Evolutionary conservation across 345 rosid species (phyloP).

Genomic region (Eucalyptus urophylla): DNA sequence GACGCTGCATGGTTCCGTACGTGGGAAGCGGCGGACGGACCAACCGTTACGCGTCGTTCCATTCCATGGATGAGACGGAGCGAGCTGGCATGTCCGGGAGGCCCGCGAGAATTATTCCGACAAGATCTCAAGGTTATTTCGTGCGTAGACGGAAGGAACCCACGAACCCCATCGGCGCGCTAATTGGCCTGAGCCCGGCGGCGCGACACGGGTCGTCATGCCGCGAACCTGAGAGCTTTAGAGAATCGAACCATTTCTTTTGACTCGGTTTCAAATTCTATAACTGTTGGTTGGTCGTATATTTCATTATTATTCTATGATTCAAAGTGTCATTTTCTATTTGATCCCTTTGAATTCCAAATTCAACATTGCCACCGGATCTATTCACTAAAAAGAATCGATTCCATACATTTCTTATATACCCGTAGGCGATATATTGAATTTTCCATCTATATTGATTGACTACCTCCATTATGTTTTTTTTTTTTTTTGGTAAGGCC

Average conservation of each 20-base stretch:
- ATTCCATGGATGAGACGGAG: not conserved
- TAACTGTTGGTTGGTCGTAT: too few species aligned
- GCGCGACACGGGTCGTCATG: not conserved
- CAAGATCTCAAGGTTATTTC: not conserved
- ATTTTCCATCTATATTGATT: too few species aligned
- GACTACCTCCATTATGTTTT: too few species aligned
- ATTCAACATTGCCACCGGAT: not conserved
- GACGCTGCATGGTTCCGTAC: not conserved
- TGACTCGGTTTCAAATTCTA: too few species aligned
- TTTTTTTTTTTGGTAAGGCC: too few species aligned
- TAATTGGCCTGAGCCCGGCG: not conserved
- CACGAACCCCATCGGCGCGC: not conserved
- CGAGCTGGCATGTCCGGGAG: not conserved
- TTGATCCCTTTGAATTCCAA: not conserved
- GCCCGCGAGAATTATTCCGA: not conserved
- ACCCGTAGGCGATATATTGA: too few species aligned
- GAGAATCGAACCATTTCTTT: too few species aligned
- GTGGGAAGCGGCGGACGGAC: not conserved
- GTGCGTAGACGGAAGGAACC: not conserved
- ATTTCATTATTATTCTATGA: not conserved
- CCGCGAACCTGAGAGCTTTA: not conserved
- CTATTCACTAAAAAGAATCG: not conserved
- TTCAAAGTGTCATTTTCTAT: not conserved
- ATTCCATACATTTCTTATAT: not conserved
- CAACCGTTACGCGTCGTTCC: not conserved